Percentiles rank a stretch among this genome's conserved stretches.
Conservation (phyloP, 768 basidiomycete species). For the Pleurotus platypus region DNA sequence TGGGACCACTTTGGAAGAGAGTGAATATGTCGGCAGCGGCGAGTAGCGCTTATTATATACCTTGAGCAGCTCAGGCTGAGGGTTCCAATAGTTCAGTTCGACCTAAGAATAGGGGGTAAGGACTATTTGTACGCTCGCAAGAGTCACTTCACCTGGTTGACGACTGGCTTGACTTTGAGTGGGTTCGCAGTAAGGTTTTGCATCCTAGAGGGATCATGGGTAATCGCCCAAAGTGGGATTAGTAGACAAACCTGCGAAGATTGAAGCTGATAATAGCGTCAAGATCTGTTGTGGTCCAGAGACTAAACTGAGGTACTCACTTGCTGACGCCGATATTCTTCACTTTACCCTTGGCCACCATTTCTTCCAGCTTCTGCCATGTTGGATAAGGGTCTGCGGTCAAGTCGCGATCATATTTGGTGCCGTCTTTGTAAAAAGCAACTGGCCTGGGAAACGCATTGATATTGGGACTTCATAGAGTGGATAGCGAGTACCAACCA, state of each 20-base stretch:
- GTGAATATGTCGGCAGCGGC: not conserved
- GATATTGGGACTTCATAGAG: not conserved
- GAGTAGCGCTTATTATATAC: slow-evolving; percentile 26
- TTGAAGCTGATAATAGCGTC: slow-evolving; percentile 45
- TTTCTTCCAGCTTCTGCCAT: slow-evolving; percentile 77
- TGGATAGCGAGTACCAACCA: slow-evolving; percentile 40
- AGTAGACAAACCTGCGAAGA: slow-evolving; percentile 39
- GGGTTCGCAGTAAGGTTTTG: slow-evolving; percentile 61
- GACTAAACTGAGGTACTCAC: slow-evolving; percentile 27
- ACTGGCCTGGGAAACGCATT: slow-evolving; percentile 45
- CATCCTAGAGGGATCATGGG: slow-evolving; percentile 31
- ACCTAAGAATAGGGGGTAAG: slow-evolving; percentile 27
- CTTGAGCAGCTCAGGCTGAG: slow-evolving; percentile 72
- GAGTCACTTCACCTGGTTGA: slow-evolving; percentile 52
- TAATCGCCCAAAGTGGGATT: not conserved
- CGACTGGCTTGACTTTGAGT: slow-evolving; percentile 57
- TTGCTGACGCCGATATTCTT: slow-evolving; percentile 85
- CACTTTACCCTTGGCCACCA: slow-evolving; percentile 74
- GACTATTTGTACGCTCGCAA: not conserved
- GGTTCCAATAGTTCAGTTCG: slow-evolving; percentile 74
- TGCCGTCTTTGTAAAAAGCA: slow-evolving; percentile 56
- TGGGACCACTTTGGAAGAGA: slow-evolving; percentile 55
- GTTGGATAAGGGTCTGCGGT: slow-evolving; percentile 73
- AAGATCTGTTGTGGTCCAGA: not conserved
- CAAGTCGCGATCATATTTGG: slow-evolving; percentile 48